phyloP scores from a whole-genome alignment of 1,139 yeast species.

The Kodamaea sp. region DNA sequence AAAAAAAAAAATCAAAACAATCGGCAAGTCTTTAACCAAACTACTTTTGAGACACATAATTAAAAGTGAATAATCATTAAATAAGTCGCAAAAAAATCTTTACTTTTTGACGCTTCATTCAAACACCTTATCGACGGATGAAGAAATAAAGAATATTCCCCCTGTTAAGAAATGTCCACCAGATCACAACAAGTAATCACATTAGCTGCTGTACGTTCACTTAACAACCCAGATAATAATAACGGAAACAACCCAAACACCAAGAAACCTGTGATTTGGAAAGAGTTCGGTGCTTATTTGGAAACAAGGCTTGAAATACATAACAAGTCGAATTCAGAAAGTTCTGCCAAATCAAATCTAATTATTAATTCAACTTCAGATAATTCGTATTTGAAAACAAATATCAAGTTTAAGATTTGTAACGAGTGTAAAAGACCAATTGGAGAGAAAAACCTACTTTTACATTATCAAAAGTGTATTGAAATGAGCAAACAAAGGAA shows the following conservation, averaged over 20 bases:
- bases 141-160: constrained; percentile 1
- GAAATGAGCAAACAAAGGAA: constrained; percentile 43
- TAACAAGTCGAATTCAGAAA: constrained; percentile 16
- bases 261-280: constrained; percentile 43
- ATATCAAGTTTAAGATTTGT: constrained; percentile 58
- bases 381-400: constrained; percentile 41
- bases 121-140: neutral
- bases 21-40: neutral
- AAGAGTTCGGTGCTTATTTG: constrained; percentile 57
- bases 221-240: constrained; percentile 12
- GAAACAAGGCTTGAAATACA: constrained; percentile 43
- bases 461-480: constrained; percentile 48
- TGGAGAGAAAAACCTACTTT: constrained; percentile 41
- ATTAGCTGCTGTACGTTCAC: constrained; percentile 25
- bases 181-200: constrained; percentile 32
- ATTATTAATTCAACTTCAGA: constrained; percentile 26
- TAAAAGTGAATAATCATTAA: neutral
- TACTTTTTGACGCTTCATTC: too few relatives aligned
- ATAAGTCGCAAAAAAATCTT: too few relatives aligned
- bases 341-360: constrained; percentile 14
- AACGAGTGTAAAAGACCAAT: constrained; percentile 65
- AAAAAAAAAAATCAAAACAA: constrained; percentile 2
- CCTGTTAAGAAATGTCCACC: constrained; percentile 21
- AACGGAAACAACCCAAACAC: constrained; percentile 11
- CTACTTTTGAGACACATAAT: neutral